Evolutionary conservation across 2,329 filamentous ascomycete genomes (phyloP), one percentile per base, ranked within the genome.

Genomic region (Venturia asperata): DNA sequence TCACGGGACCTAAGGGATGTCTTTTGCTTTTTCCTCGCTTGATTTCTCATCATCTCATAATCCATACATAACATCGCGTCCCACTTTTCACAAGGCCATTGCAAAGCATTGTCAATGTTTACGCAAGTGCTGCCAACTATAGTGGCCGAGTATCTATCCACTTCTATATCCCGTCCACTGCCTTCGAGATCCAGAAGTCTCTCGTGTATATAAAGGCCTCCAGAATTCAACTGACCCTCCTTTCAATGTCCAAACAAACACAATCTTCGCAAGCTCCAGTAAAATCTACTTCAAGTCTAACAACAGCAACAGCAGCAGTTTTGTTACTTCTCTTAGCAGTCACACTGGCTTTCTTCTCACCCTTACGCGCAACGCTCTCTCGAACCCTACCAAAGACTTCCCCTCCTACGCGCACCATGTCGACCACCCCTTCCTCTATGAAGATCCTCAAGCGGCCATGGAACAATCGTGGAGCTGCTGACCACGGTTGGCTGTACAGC

Each of bases 401-500:
- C 74, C 52, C 63, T 11, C 13, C 52, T 19, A 34, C 64, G 19
- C 64, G 56, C 30, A 62, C 34, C 15, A 65, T 65, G 55, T 65
- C 64, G 9, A 43, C 39, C 3, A 49, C 55, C 17, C 74, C 74
- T n/a, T 71, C 73, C 19, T 68, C 71, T 45, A 71, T 79, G 70
- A 90, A 89, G 71, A 88, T 95, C 78, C 84, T 83, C 45, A 87
- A 88, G 64, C 89, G 92, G 68, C 85, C 84, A 66, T 94, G 89
- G 70, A 80, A 81, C 66, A 81, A 83, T 56, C 84, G 92, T 63
- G 91, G 91, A 41, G 88, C 92, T 75, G 83, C 85, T 43, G 85
- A 95, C 74, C 90, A 95, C 75, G 90, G 89, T 75, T 96, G 91
- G 91, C 84, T 96, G 10, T 89, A 93, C 78, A 88, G 87, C 9